A percentile compares a stretch with the other conserved stretches of the same genome.
These are phyloP conservation scores for Pseudogymnoascus pannorum DNA, from an alignment of 2,329 filamentous ascomycete genomes.

Conservation along the genomic window DNA sequence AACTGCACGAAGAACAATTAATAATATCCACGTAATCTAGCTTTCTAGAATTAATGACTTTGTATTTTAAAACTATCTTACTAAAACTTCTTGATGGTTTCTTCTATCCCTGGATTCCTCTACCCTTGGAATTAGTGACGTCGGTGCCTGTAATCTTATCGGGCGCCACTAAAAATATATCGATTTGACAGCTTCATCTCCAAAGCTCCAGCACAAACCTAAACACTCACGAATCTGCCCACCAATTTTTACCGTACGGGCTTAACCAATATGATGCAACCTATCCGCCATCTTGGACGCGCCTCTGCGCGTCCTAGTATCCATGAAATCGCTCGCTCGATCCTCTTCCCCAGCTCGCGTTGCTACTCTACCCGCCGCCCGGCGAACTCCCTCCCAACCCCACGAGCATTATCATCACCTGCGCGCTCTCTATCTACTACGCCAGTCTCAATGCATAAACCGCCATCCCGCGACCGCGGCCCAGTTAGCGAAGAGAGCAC, in stretches of 20 bases:
- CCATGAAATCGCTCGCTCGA: slow-evolving; percentile 2
- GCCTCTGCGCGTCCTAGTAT: background rate
- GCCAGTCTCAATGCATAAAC: slow-evolving; percentile 19
- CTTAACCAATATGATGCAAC: background rate
- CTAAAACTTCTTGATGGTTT: background rate
- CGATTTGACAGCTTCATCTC: background rate
- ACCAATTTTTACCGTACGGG: background rate
- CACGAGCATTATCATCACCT: background rate
- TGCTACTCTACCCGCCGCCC: slow-evolving; percentile 1
- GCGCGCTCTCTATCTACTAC: slow-evolving; percentile 1
- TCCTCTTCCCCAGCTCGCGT: background rate
- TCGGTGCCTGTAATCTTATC: slow-evolving; percentile 3
- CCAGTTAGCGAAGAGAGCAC: slow-evolving; percentile 54
- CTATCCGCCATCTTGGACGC: background rate
- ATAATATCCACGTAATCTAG: background rate
- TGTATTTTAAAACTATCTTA: background rate
- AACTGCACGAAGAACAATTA: no score
- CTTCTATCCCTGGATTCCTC: background rate
- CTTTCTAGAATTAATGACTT: background rate
- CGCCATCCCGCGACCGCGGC: slow-evolving; percentile 47
- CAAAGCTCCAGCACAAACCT: background rate
- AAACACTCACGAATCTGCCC: background rate
- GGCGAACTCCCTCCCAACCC: background rate
- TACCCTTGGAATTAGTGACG: slow-evolving; percentile 3
- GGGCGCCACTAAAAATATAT: background rate